Evolutionary conservation across 495 filamentous ascomycete species (phyloP), one percentile per base, ranked within the genome.

Genomic region (Pyrenula aspistea): DNA sequence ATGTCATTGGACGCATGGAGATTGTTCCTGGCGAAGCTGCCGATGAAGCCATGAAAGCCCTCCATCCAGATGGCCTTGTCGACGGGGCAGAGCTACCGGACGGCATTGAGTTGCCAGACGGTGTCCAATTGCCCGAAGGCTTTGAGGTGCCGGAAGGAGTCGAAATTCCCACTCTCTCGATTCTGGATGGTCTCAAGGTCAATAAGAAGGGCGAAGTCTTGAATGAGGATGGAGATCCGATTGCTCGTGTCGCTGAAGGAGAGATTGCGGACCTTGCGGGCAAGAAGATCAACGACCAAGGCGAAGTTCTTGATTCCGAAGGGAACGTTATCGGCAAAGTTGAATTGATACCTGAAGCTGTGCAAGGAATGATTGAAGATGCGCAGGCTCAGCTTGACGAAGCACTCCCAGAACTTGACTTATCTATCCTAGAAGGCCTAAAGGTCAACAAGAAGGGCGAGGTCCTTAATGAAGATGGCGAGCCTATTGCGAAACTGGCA

Each of bases 401-500:
- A 2, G 65, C 50, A 8, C 62, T 49, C 22, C 75, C 72, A 54
- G 77, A 82, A 60, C 73, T 78, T 49, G 63, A 60, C 55, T 73
- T 82, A 49, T 82, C 83, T 0, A 67, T 77, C 49, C 69, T 89
- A 20, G 81, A 81, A 47, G 77, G 76, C 61, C 80, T 77, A 65
- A 82, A 77, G 54, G 80, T 90, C 65, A 89, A 88, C 73, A 89
- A 90, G 69, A 68, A 77, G 24, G 86, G 86, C 55, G 82, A 86
- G 55, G 80, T 89, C 53, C 59, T 80, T 10, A 68, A 80, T 53
- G 77, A 77, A 55, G 76, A 79, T 55, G 77, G 77, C 31, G 76
- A 80, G 53, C 62, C 65, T 0, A 73, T 80, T 59, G 77, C 70
- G 21, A 73, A 73, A 59, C 70, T 80, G 24, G 61, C 66, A 20